Base-by-base conservation (phyloP, 495 filamentous ascomycete genomes). In the Podospora bellae-mahoneyi region DNA sequence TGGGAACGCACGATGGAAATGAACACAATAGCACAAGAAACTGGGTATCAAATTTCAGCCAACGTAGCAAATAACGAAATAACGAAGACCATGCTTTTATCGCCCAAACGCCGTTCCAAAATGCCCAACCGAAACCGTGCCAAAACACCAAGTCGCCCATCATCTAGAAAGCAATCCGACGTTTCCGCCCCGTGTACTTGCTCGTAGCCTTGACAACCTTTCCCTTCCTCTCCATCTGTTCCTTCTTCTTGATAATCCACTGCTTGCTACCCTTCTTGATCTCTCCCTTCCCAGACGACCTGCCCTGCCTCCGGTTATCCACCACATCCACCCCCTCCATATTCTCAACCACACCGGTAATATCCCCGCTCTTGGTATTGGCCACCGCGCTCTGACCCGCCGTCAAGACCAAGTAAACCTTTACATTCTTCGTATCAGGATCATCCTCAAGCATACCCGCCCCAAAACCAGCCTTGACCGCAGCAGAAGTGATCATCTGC, bases 381-480 rank as follows among this genome's bases (percentile, higher is more conserved):
- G 85, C 84, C 39, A 89, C 74, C n/a, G 89, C 89, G 27, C 87
- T 90, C 39, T 48, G 39, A 34, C 95, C 95, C 27, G 96, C 95
- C 18, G 92, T 97, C 63, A 97, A 79, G 5, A 98, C 94, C n/a
- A 99, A 79, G 77, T 97, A 99, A 18, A 94, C 75, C 83, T 99
- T 99, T 71, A 85, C 85, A 71, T 92, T 97, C 84, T 99, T 99
- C 26, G 95, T 98, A 44, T 91, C 94, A 0, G 90, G 91, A 71
- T 97, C 94, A 83, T 99, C 95, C 78, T 97, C 95, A 63, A 99
- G 79, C 39, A 99, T 83, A 79, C 95, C 95, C 0, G 96, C 95
- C 9, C 96, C 94, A 78, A 99, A 99, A 0, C 95, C 95, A 4
- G 95, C 95, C 75, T 89, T 92, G 66, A 97, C 90, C 0, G 95